phyloP scores from a whole-genome alignment of 768 basidiomycete genomes.

The Leucosporidium creatinivorum region DNA sequence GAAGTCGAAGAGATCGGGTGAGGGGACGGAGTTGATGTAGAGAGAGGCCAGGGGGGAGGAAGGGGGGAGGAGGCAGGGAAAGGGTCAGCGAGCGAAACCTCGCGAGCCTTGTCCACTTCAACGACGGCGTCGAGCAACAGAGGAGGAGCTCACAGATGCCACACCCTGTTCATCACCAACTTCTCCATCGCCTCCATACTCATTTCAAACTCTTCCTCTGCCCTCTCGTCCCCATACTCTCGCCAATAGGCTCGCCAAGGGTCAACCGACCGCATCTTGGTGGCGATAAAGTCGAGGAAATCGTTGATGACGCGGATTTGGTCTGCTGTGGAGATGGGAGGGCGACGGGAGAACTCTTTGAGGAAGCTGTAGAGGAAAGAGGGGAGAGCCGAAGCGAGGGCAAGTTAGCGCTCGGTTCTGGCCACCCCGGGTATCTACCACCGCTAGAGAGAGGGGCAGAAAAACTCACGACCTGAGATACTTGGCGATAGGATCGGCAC shows the following conservation, averaged over 20 bases:
- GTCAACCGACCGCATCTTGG: constrained; percentile 75
- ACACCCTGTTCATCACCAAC: constrained; percentile 94
- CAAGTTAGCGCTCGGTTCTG: neutral
- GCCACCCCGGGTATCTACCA: too few relatives aligned
- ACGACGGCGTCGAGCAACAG: neutral
- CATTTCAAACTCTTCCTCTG: constrained; percentile 86
- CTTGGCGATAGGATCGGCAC: constrained; percentile 86
- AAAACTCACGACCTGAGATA: constrained; percentile 85
- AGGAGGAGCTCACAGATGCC: constrained; percentile 65
- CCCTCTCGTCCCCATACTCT: constrained; percentile 49
- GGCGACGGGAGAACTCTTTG: constrained; percentile 60
- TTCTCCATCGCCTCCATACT: constrained; percentile 93
- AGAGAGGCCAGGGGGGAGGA: too few relatives aligned
- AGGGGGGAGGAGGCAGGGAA: too few relatives aligned
- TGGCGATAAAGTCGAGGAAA: constrained; percentile 84
- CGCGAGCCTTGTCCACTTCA: neutral
- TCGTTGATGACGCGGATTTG: constrained; percentile 94
- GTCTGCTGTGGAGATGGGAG: constrained; percentile 55
- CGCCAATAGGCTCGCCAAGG: constrained; percentile 49
- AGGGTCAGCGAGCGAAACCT: neutral
- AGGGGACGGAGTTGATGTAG: neutral
- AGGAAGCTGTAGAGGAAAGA: constrained; percentile 58
- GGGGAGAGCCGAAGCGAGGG: neutral
- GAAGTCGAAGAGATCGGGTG: neutral
- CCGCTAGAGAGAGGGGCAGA: neutral